Evolutionary conservation across 768 basidiomycete genomes (phyloP).

Genomic region (Phaeolepiota aurea): DNA sequence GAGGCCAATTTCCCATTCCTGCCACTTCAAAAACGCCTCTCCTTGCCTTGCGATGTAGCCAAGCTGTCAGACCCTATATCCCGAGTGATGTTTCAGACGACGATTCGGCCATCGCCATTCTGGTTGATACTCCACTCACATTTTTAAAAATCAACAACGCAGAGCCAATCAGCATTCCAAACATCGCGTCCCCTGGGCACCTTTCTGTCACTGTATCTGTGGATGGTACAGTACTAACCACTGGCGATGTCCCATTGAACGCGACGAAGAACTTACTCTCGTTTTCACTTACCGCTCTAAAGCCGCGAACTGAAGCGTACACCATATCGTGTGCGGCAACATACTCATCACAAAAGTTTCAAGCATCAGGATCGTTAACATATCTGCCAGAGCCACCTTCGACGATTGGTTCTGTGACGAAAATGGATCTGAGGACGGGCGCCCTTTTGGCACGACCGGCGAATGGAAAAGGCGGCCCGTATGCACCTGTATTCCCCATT

Average conservation of each 20-base stretch:
- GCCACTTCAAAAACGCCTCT: constrained; percentile 29
- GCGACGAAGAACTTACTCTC: constrained; percentile 38
- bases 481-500: constrained; percentile 56
- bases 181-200: constrained; percentile 11
- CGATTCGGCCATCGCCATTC: constrained; percentile 30
- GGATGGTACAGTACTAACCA: constrained; percentile 32
- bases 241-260: constrained; percentile 41
- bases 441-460: constrained; percentile 44
- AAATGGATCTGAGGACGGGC: constrained; percentile 55
- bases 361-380: constrained; percentile 33
- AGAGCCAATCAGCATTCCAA: constrained; percentile 25
- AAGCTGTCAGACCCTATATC: constrained; percentile 52
- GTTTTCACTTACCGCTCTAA: constrained; percentile 38
- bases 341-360: constrained; percentile 31
- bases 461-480: constrained; percentile 38
- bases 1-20: constrained; percentile 37
- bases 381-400: constrained; percentile 40
- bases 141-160: constrained; percentile 40
- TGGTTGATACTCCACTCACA: constrained; percentile 45
- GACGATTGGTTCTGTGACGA: constrained; percentile 47
- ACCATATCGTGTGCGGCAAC: constrained; percentile 29
- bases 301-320: constrained; percentile 31
- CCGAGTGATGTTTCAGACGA: constrained; percentile 34
- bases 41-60: constrained; percentile 49
- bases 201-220: constrained; percentile 37